These are phyloP conservation scores for Raffaelea albimanens DNA, from an alignment of 2,329 filamentous ascomycete genomes.

Conservation along the genomic window DNA sequence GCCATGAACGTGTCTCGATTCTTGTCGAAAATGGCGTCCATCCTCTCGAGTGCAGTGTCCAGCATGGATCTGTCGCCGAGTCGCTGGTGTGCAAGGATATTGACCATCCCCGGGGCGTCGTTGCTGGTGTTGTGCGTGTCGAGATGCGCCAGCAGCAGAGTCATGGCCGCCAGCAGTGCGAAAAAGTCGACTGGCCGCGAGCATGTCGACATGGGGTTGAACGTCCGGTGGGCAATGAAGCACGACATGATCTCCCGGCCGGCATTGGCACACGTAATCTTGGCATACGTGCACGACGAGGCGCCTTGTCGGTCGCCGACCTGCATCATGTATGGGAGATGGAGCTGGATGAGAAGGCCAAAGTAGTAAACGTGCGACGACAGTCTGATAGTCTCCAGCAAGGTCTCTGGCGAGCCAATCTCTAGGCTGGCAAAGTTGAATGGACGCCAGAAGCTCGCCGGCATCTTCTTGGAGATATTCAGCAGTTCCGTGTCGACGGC, in stretches of 20 bases:
- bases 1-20: slow-evolving; percentile 13
- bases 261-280: slow-evolving; percentile 21
- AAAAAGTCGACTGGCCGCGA: slow-evolving; percentile 33
- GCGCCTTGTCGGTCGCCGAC: not conserved
- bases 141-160: slow-evolving; percentile 31
- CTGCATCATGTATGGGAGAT: slow-evolving; percentile 32
- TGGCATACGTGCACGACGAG: not conserved
- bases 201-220: slow-evolving; percentile 20
- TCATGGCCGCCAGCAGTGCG: slow-evolving; percentile 25
- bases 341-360: slow-evolving; percentile 30
- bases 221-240: slow-evolving; percentile 26
- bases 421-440: not conserved
- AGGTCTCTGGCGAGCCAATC: not conserved
- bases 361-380: slow-evolving; percentile 31
- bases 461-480: not conserved
- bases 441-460: not conserved
- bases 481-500: slow-evolving; percentile 1
- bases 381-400: slow-evolving; percentile 22
- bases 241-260: slow-evolving; percentile 30
- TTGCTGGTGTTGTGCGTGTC: slow-evolving; percentile 10
- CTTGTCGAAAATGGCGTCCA: slow-evolving; percentile 18
- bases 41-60: slow-evolving; percentile 24
- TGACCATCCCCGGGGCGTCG: not conserved
- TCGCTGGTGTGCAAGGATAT: slow-evolving; percentile 30
- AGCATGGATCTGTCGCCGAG: slow-evolving; percentile 30